phyloP scores from a whole-genome alignment of 768 basidiomycete species.

The Flagelloscypha sp. region DNA sequence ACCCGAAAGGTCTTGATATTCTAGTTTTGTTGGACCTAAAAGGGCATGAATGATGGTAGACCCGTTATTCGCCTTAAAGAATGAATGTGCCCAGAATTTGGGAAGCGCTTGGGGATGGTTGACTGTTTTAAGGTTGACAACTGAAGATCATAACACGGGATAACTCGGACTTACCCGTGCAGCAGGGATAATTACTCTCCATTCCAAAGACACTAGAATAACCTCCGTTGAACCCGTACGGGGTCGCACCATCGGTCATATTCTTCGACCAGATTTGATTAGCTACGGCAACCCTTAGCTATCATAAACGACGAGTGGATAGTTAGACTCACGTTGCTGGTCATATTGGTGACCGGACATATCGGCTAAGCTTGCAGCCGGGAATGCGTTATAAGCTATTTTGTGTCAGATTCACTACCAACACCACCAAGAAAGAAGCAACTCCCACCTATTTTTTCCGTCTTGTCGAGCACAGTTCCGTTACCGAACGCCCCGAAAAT shows the following conservation, averaged over 20 bases:
- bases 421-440: not conserved
- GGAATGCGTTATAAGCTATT: conserved; percentile 32
- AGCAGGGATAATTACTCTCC: conserved; percentile 37
- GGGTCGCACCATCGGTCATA: conserved; percentile 29
- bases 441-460: conserved; percentile 28
- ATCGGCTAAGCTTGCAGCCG: conserved; percentile 30
- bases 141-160: too few species aligned
- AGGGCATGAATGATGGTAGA: conserved; percentile 27
- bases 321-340: conserved; percentile 25
- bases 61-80: conserved; percentile 23
- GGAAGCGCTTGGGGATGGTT: conserved; percentile 34
- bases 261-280: conserved; percentile 35
- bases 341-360: conserved; percentile 37
- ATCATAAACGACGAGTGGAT: not conserved
- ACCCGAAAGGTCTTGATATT: too few species aligned
- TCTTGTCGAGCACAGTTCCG: conserved; percentile 32
- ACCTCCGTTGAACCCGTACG: conserved; percentile 30
- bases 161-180: too few species aligned
- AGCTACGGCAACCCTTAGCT: conserved; percentile 15
- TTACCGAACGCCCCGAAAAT: conserved; percentile 35
- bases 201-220: conserved; percentile 35
- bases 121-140: too few species aligned
- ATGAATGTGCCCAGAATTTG: conserved; percentile 35
- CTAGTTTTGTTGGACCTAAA: conserved; percentile 22
- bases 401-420: not conserved